These are phyloP conservation scores for Penicillium salamii DNA, from an alignment of 495 filamentous ascomycete species.

Conservation along the genomic window DNA sequence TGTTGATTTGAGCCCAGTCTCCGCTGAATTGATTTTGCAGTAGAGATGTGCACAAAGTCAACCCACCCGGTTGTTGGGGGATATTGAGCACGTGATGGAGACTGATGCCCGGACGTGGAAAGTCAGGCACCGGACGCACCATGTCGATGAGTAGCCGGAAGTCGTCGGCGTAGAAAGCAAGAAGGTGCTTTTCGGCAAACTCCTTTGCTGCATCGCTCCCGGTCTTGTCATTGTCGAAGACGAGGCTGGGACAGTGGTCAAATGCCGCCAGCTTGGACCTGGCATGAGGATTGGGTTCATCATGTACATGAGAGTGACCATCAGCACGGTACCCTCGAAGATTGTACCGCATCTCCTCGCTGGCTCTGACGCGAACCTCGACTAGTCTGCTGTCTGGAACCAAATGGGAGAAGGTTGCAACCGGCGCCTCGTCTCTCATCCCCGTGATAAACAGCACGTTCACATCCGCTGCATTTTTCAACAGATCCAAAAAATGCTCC, in stretches of 20 bases:
- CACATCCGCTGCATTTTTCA: conserved; percentile 40
- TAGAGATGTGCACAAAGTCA: conserved; percentile 53
- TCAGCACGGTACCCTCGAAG: conserved; percentile 34
- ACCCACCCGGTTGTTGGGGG: conserved; percentile 50
- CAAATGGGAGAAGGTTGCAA: conserved; percentile 52
- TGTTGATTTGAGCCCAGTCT: conserved; percentile 47
- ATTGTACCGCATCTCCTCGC: conserved; percentile 37
- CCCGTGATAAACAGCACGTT: conserved; percentile 63
- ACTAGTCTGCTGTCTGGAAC: conserved; percentile 54
- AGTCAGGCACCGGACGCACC: conserved; percentile 49
- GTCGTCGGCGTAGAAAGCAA: conserved; percentile 51
- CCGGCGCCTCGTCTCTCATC: conserved; percentile 62
- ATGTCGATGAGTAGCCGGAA: conserved; percentile 50
- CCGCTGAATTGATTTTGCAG: conserved; percentile 47
- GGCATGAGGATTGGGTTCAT: too few species aligned
- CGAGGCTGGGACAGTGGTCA: conserved; percentile 42
- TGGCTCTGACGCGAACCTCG: conserved; percentile 52
- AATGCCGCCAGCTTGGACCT: conserved; percentile 26
- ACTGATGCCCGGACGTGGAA: conserved; percentile 49
- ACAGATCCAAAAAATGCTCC: conserved; percentile 54
- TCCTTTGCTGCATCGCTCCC: conserved; percentile 35
- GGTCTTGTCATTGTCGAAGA: conserved; percentile 49
- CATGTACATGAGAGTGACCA: too few species aligned
- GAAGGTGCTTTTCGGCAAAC: conserved; percentile 46
- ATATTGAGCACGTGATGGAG: conserved; percentile 62